Evolutionary conservation across 192 early-diverging fungal genomes (phyloP).

Genomic region (Gigaspora rosea): DNA sequence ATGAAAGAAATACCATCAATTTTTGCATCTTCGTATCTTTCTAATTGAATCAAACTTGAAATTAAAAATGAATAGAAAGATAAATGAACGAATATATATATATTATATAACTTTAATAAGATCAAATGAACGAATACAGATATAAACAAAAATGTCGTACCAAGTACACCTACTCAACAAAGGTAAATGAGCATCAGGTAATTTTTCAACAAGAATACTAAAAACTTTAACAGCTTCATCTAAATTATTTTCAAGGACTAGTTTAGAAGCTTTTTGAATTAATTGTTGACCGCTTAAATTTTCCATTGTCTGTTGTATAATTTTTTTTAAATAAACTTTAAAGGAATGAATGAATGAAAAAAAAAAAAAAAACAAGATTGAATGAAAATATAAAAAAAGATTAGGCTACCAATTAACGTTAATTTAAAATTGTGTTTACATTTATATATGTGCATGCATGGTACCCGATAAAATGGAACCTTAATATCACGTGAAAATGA

Average conservation of each 20-base stretch:
- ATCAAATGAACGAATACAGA: neutral
- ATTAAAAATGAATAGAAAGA: no score
- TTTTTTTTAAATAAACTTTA: no score
- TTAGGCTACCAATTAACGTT: no score
- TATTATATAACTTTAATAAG: neutral
- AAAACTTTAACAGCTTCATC: slow-evolving; percentile 28
- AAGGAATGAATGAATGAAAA: no score
- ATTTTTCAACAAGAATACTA: neutral
- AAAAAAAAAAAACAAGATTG: no score
- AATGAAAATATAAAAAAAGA: no score
- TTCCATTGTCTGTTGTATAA: slow-evolving; percentile 5
- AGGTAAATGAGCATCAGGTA: slow-evolving; percentile 23
- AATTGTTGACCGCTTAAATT: slow-evolving; percentile 16
- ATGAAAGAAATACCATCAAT: slow-evolving; percentile 13
- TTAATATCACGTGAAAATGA: no score
- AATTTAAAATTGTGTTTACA: no score
- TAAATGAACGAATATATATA: no score
- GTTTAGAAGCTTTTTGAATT: neutral
- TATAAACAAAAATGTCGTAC: neutral
- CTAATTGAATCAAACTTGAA: slow-evolving; percentile 21
- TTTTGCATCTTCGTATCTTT: slow-evolving; percentile 14
- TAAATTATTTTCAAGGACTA: slow-evolving; percentile 7
- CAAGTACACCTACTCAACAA: slow-evolving; percentile 30
- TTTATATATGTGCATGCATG: no score
- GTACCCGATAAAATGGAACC: no score